phyloP scores from a whole-genome alignment of 2,329 filamentous ascomycete genomes.

The Hypomyces rosellus region DNA sequence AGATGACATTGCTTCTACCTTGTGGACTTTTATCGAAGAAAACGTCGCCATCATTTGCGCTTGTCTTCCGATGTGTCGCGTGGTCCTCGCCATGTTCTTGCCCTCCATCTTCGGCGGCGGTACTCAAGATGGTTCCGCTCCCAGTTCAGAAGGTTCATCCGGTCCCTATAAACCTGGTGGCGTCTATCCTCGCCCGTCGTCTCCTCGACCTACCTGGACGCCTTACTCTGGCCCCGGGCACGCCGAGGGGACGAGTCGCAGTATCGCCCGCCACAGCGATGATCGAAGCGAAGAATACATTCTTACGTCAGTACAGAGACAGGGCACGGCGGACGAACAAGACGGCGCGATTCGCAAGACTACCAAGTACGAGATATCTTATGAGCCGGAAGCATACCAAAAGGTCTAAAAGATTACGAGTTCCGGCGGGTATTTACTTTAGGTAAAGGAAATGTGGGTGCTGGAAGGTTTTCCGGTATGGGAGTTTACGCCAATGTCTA shows the following conservation, averaged over 20 bases:
- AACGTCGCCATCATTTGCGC: conserved; percentile 35
- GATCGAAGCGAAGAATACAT: conserved; percentile 31
- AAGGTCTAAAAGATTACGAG: conserved; percentile 1
- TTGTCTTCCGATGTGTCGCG: conserved; percentile 34
- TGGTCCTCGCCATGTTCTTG: conserved; percentile 31
- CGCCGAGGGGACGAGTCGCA: conserved; percentile 21
- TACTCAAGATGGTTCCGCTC: conserved; percentile 7
- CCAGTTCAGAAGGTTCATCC: conserved; percentile 10
- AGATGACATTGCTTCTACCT: conserved; percentile 30
- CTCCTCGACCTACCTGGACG: conserved; percentile 23
- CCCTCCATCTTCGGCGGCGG: conserved; percentile 25
- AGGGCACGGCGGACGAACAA: conserved; percentile 12
- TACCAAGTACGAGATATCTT: conserved; percentile 29
- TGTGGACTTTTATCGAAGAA: conserved; percentile 35
- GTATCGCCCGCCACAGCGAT: conserved; percentile 21
- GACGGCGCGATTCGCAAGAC: conserved; percentile 29
- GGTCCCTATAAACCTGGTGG: conserved; percentile 15
- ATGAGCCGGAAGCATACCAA: conserved; percentile 18
- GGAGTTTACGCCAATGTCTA: too few relatives aligned
- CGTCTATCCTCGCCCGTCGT: conserved; percentile 14
- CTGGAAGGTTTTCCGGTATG: too few relatives aligned
- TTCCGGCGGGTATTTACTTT: background rate
- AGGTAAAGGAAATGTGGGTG: background rate
- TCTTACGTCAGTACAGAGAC: conserved; percentile 18
- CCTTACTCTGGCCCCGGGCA: conserved; percentile 26